A percentile compares a stretch with the other conserved stretches of the same genome.
Conservation (phyloP, 371 early-diverging fungal species). For the Mucor circinelloides region DNA sequence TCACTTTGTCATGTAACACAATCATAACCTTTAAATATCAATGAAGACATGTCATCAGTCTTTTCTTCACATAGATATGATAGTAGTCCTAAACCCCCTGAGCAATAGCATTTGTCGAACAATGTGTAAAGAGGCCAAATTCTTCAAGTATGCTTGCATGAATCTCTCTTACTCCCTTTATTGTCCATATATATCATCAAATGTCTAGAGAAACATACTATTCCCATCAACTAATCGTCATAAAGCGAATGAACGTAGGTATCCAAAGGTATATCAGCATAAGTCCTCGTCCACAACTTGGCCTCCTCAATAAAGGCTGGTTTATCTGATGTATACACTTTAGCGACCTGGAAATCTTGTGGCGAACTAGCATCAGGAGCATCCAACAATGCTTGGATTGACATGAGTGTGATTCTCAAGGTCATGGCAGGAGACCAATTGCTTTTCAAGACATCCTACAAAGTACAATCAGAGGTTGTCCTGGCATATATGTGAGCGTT, state of each 20-base stretch:
- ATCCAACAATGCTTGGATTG: constrained; percentile 52
- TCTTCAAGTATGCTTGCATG: not conserved
- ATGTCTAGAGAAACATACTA: not conserved
- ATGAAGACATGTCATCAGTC: too few relatives aligned
- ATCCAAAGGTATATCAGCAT: constrained; percentile 14
- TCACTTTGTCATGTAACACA: too few relatives aligned
- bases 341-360: constrained; percentile 29
- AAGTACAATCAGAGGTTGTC: not conserved
- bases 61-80: too few relatives aligned
- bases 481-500: not conserved
- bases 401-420: constrained; percentile 45
- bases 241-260: not conserved
- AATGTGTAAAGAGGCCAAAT: not conserved
- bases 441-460: constrained; percentile 34
- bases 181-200: not conserved
- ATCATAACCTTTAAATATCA: too few relatives aligned
- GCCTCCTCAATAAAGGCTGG: constrained; percentile 10
- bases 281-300: constrained; percentile 1
- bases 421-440: constrained; percentile 60
- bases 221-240: not conserved
- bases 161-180: not conserved
- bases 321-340: constrained; percentile 10
- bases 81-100: too few relatives aligned
- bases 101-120: not conserved
- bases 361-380: constrained; percentile 59